phyloP scores from a whole-genome alignment of 2,329 filamentous ascomycete species.

The Phialophora tarda region DNA sequence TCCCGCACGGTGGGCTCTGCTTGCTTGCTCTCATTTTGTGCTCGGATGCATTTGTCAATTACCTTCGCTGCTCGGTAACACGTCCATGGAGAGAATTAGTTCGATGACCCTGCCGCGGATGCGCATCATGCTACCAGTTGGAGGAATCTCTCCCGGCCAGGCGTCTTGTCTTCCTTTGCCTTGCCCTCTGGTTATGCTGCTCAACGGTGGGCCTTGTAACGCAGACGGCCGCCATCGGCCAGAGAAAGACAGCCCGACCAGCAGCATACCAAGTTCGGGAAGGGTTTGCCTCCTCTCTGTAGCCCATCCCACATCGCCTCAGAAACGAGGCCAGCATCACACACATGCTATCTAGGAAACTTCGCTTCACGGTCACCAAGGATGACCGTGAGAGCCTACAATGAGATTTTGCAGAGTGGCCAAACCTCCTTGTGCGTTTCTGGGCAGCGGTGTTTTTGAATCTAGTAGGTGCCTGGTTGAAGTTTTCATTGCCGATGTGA shows the following conservation, averaged over 20 bases:
- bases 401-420: not conserved
- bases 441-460: not conserved
- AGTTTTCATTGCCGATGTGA: not conserved
- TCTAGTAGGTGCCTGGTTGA: not conserved
- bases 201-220: not conserved
- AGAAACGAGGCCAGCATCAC: not conserved
- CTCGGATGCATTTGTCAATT: constrained; percentile 7
- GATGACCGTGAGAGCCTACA: not conserved
- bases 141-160: not conserved
- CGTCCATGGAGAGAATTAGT: not conserved
- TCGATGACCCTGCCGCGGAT: not conserved
- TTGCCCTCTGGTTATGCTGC: not conserved
- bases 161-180: not conserved
- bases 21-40: not conserved
- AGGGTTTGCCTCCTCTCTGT: not conserved
- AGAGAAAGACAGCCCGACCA: not conserved
- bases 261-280: not conserved
- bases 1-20: not conserved
- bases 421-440: not conserved
- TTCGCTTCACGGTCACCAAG: not conserved
- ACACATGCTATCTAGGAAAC: not conserved
- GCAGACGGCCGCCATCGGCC: not conserved
- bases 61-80: not conserved
- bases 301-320: not conserved
- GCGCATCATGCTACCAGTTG: not conserved